phyloP scores from a whole-genome alignment of 1,284 basidiomycete species.

The Bondarzewia mesenterica region DNA sequence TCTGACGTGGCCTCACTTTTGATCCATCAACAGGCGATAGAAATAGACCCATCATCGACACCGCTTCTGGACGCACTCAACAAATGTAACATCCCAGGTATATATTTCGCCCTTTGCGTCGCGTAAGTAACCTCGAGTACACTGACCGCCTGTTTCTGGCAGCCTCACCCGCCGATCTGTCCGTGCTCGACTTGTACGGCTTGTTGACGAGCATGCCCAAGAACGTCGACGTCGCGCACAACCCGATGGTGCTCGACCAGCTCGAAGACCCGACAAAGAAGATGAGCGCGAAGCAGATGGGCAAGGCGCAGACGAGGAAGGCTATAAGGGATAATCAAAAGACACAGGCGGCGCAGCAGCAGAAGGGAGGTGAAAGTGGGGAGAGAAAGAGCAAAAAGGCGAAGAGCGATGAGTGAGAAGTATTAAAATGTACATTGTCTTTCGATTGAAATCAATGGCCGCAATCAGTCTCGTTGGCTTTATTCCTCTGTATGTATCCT shows the following conservation, averaged over 20 bases:
- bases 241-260: conserved; percentile 28
- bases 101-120: conserved; percentile 2
- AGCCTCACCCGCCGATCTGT: conserved; percentile 43
- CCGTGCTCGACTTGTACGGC: conserved; percentile 52
- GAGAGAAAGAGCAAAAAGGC: conserved; percentile 4
- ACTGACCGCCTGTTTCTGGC: conserved; percentile 2
- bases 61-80: background rate
- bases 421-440: background rate
- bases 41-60: background rate
- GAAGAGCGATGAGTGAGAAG: conserved; percentile 1
- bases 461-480: too few species aligned
- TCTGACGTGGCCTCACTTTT: too few species aligned
- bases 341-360: background rate
- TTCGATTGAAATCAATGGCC: too few species aligned
- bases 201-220: conserved; percentile 58
- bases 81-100: conserved; percentile 26
- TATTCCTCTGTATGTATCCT: too few species aligned
- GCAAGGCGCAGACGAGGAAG: conserved; percentile 4
- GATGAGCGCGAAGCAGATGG: conserved; percentile 5
- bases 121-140: too few species aligned
- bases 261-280: conserved; percentile 9
- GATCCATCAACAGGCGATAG: background rate
- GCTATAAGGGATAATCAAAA: background rate
- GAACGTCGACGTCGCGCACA: conserved; percentile 37
- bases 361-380: background rate